Evolutionary conservation across 176 grass and related monocot genomes (phyloP).

Genomic region (Aegilops umbellulata): DNA sequence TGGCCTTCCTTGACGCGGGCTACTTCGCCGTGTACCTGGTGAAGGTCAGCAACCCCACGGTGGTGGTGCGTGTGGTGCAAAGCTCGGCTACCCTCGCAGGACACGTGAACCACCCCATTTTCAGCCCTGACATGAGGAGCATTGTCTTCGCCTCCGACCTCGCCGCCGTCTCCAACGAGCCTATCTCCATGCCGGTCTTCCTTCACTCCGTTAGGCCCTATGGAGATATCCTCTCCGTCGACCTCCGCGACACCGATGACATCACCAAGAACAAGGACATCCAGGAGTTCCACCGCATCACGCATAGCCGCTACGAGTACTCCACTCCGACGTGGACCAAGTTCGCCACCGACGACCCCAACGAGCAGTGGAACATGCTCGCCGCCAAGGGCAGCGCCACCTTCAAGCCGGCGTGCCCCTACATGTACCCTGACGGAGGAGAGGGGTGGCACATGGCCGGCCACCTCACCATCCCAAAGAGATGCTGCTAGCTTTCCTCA

Average conservation of each 20-base stretch:
- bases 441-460: conserved; percentile 51
- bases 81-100: conserved; percentile 7
- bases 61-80: conserved; percentile 24
- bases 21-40: conserved; percentile 30
- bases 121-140: conserved; percentile 42
- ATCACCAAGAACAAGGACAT: conserved; percentile 23
- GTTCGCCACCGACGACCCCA: conserved; percentile 34
- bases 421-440: conserved; percentile 24
- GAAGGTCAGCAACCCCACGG: background rate
- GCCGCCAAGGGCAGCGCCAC: background rate
- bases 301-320: conserved; percentile 39
- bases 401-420: conserved; percentile 25
- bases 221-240: conserved; percentile 23
- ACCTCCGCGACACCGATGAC: conserved; percentile 33
- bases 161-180: conserved; percentile 30
- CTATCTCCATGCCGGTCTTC: conserved; percentile 41
- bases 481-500: background rate
- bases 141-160: conserved; percentile 44
- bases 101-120: conserved; percentile 48
- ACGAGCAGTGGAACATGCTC: conserved; percentile 28
- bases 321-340: conserved; percentile 36
- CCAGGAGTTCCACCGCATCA: conserved; percentile 18
- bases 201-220: conserved; percentile 41
- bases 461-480: conserved; percentile 30
- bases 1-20: conserved; percentile 14